Conservation (phyloP, 2,329 filamentous ascomycete genomes). For the Fonsecaea erecta region DNA sequence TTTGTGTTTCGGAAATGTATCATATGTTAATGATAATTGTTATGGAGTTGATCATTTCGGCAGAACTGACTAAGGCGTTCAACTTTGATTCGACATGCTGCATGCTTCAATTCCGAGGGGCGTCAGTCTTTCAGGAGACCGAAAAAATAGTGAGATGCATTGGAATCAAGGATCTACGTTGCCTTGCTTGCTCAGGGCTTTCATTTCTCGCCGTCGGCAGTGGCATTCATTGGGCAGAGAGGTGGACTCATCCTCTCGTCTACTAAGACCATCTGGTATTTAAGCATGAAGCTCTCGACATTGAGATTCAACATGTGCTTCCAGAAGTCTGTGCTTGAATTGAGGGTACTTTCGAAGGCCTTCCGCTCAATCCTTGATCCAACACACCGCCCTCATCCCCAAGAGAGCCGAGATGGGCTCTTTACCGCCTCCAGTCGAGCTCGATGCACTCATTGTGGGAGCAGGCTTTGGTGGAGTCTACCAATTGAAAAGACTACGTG, state of each 20-base stretch:
- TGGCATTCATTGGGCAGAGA: background rate
- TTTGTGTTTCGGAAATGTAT: background rate
- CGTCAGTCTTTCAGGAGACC: background rate
- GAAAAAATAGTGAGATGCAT: background rate
- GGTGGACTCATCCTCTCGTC: background rate
- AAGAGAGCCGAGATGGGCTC: background rate
- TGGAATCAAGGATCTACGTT: background rate
- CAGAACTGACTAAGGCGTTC: background rate
- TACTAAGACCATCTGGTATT: background rate
- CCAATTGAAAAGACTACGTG: constrained; percentile 58
- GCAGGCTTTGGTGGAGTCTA: constrained; percentile 53
- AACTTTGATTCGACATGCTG: background rate
- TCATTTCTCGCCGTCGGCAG: background rate
- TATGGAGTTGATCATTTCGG: background rate
- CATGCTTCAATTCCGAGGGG: background rate
- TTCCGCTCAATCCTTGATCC: background rate
- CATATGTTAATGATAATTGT: background rate
- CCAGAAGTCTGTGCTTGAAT: background rate
- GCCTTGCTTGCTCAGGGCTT: background rate
- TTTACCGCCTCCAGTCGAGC: constrained; percentile 1
- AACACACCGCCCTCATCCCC: background rate
- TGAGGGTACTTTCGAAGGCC: background rate
- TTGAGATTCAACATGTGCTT: background rate
- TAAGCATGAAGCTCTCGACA: background rate
- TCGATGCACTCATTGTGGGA: constrained; percentile 42